These are phyloP conservation scores for Verticillium albo-atrum DNA, from an alignment of 2,329 filamentous ascomycete species.

Conservation along the genomic window DNA sequence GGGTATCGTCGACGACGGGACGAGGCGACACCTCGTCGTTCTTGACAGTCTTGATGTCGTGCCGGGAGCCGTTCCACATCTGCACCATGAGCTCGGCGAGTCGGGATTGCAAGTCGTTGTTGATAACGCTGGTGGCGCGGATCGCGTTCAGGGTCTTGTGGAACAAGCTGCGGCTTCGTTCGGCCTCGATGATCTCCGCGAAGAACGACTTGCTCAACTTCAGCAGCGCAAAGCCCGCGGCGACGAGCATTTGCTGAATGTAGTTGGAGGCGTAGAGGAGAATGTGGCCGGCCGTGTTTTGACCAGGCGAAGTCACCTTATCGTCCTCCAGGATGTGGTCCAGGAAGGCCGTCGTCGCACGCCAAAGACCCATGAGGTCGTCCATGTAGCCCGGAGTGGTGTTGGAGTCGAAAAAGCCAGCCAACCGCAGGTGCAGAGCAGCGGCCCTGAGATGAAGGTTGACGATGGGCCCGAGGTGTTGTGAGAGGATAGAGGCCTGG, in stretches of 20 bases:
- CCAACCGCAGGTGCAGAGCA: slow-evolving; percentile 69
- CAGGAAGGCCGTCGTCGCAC: slow-evolving; percentile 65
- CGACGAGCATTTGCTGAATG: slow-evolving; percentile 82
- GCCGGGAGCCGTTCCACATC: slow-evolving; percentile 71
- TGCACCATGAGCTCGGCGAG: slow-evolving; percentile 83
- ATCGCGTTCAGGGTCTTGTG: slow-evolving; percentile 67
- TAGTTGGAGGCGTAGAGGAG: slow-evolving; percentile 69
- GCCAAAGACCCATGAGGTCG: slow-evolving; percentile 72
- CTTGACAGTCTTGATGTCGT: slow-evolving; percentile 39
- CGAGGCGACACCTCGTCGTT: slow-evolving; percentile 39
- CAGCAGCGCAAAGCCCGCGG: slow-evolving; percentile 70
- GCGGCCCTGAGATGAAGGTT: slow-evolving; percentile 69
- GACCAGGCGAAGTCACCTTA: slow-evolving; percentile 40
- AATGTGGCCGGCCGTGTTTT: slow-evolving; percentile 45
- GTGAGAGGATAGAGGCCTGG: slow-evolving; percentile 55
- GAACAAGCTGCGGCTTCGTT: slow-evolving; percentile 64
- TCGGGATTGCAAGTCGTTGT: slow-evolving; percentile 76
- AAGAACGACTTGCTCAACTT: slow-evolving; percentile 78
- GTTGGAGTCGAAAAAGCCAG: slow-evolving; percentile 77
- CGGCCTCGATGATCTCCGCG: slow-evolving; percentile 64
- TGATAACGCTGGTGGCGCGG: slow-evolving; percentile 66
- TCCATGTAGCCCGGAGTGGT: slow-evolving; percentile 66
- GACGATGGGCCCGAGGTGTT: slow-evolving; percentile 52
- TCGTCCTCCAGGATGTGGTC: slow-evolving; percentile 57
- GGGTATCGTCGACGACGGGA: slow-evolving; percentile 59